Conservation (phyloP, 495 filamentous ascomycete genomes). For the Parathielavia appendiculata region DNA sequence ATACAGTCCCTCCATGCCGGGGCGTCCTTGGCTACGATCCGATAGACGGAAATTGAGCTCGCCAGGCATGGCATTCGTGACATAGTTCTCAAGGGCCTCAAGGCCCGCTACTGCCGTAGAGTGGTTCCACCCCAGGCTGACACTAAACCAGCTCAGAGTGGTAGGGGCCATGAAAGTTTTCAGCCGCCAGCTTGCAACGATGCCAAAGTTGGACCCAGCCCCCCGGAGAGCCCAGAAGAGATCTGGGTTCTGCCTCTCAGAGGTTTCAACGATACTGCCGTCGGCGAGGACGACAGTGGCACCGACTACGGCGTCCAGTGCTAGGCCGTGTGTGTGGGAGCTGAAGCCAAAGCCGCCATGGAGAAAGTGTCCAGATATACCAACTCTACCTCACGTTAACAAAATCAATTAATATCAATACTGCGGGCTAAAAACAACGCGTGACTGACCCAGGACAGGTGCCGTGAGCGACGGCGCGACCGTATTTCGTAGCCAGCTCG, state of each 20-base stretch:
- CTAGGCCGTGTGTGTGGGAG: not conserved
- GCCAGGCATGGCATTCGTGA: constrained; percentile 35
- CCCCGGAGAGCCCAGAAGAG: constrained; percentile 1
- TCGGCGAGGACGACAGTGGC: not conserved
- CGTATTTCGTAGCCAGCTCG: constrained; percentile 42
- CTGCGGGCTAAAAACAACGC: not conserved
- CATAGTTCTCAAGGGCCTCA: no score
- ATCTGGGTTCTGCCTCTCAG: not conserved
- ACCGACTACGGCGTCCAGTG: not conserved
- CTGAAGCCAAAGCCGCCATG: not conserved
- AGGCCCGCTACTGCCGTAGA: constrained; percentile 38
- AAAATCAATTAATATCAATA: no score
- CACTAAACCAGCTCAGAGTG: constrained; percentile 36
- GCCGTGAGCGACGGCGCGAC: constrained; percentile 41
- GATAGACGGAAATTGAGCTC: constrained; percentile 45
- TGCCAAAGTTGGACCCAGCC: not conserved
- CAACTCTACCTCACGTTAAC: not conserved
- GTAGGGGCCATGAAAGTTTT: constrained; percentile 42
- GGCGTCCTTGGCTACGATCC: constrained; percentile 35
- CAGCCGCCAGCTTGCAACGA: constrained; percentile 26
- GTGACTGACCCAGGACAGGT: constrained; percentile 42
- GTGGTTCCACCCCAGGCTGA: constrained; percentile 22
- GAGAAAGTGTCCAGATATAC: not conserved
- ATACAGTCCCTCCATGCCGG: constrained; percentile 42
- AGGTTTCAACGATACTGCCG: not conserved